These are phyloP conservation scores for Zygotorulaspora florentina DNA, from an alignment of 805 yeast genomes.

Conservation along the genomic window DNA sequence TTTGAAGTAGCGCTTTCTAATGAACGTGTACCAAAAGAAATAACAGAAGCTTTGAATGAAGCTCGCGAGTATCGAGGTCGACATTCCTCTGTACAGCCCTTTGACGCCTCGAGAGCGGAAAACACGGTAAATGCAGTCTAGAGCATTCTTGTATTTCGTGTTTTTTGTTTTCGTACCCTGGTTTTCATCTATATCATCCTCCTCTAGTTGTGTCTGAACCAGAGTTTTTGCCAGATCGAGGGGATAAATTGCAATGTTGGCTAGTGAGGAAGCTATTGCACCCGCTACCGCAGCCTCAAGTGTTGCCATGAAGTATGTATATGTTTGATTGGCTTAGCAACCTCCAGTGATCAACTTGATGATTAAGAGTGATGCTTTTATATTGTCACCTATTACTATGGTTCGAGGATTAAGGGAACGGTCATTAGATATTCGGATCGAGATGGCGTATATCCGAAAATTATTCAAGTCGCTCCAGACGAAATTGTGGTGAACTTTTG, in stretches of 20 bases:
- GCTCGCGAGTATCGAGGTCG: constrained; percentile 62
- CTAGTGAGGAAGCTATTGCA: constrained; percentile 74
- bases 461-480: not conserved
- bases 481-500: not conserved
- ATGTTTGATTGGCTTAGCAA: not conserved
- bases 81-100: constrained; percentile 71
- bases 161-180: constrained; percentile 12
- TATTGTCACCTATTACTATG: too few relatives aligned
- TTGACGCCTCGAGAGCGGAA: constrained; percentile 53
- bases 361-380: too few relatives aligned
- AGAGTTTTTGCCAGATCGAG: constrained; percentile 72
- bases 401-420: too few relatives aligned
- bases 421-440: not conserved
- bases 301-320: constrained; percentile 38
- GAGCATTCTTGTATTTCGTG: constrained; percentile 48
- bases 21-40: constrained; percentile 81
- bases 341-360: too few relatives aligned
- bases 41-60: constrained; percentile 79
- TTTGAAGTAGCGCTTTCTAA: constrained; percentile 51
- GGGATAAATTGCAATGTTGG: constrained; percentile 77
- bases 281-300: constrained; percentile 79
- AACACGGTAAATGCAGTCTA: constrained; percentile 60
- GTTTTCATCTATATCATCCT: not conserved
- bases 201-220: constrained; percentile 59
- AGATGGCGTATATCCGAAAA: not conserved